These are phyloP conservation scores for Nitzschia sp. DNA, from an alignment of 108 stramenopile species.

Conservation along the genomic window DNA sequence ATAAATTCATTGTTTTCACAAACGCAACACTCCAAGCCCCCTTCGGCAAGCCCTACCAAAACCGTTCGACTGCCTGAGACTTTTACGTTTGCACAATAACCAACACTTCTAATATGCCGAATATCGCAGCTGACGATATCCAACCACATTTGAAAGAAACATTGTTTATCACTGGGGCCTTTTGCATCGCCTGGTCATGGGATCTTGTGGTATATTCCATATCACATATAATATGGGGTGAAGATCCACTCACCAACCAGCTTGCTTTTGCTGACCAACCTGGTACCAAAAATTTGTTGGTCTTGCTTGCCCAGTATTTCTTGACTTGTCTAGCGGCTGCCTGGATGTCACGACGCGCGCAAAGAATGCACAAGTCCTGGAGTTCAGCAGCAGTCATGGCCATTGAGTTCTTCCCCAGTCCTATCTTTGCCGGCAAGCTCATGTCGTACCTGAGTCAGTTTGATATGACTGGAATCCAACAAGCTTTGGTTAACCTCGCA, in stretches of 20 bases:
- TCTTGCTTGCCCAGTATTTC: constrained; percentile 11
- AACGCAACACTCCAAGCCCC: no score
- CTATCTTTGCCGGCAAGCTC: constrained; percentile 26
- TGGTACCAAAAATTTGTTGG: constrained; percentile 11
- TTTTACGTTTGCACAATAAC: neutral
- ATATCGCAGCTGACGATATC: constrained; percentile 2
- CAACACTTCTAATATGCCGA: neutral
- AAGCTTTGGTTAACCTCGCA: constrained; percentile 17
- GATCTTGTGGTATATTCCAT: constrained; percentile 16
- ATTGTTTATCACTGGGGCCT: constrained; percentile 19
- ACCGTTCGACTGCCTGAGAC: neutral
- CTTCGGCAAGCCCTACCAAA: no score
- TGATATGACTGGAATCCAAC: constrained; percentile 5
- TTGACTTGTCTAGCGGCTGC: constrained; percentile 10
- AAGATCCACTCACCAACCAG: constrained; percentile 19
- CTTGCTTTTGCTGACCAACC: constrained; percentile 20
- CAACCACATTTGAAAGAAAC: constrained; percentile 16
- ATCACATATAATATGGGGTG: constrained; percentile 9
- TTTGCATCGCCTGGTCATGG: constrained; percentile 22
- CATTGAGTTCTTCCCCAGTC: constrained; percentile 22
- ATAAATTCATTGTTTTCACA: no score
- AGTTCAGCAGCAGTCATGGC: constrained; percentile 15
- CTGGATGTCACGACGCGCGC: neutral
- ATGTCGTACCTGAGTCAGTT: constrained; percentile 31
- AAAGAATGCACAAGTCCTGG: neutral